Base-by-base conservation (phyloP, 1,139 yeast species). In the Nakaseomyces nivariensis region DNA sequence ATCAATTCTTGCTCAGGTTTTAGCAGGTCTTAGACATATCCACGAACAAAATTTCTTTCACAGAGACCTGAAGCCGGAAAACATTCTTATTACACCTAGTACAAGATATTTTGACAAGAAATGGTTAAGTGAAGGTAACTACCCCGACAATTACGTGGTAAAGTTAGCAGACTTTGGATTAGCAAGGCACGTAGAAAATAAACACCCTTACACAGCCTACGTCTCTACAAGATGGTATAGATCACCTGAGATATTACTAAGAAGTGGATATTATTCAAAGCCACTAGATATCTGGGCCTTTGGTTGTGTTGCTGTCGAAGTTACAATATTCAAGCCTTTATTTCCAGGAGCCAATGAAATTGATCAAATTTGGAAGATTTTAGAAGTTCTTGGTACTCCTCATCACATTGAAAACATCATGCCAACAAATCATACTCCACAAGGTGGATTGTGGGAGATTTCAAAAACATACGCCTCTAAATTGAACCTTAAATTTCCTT, bases 141-240 rank as follows among this genome's bases (percentile, higher is more conserved):
- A 60, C 49, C 52, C 58, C 8, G 80, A 78, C 54, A 74, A 75
- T 48, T 83, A 81, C 58, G 75, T 82, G 8, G 78, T 89, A 29
- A 92, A 92, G 66, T 70, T 92, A 46, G 96, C 96, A 3, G 98
- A 92, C 66, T 92, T 86, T 67, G 97, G 98, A 0, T 74, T 90
- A 48, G 86, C 96, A 11, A 77, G 97, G 55, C 80, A 78, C 55
- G 69, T 78, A 13, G 70, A 72, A 44, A 77, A 79, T 59, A 62
- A 63, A 32, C 75, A 74, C 49, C 78, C 81, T 9, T 86, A 78
- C 62, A 83, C 95, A 0, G 79, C 85, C 0, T 92, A 92, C 60
- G 94, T 92, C 6, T 85, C 96, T 0, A 92, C 97, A 0, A 76
- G 98, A 59, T 92, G 97, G 97, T 92, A 92, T 65, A 74, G 98